phyloP scores from a whole-genome alignment of 2,329 filamentous ascomycete species.

The Passalora sequoiae region DNA sequence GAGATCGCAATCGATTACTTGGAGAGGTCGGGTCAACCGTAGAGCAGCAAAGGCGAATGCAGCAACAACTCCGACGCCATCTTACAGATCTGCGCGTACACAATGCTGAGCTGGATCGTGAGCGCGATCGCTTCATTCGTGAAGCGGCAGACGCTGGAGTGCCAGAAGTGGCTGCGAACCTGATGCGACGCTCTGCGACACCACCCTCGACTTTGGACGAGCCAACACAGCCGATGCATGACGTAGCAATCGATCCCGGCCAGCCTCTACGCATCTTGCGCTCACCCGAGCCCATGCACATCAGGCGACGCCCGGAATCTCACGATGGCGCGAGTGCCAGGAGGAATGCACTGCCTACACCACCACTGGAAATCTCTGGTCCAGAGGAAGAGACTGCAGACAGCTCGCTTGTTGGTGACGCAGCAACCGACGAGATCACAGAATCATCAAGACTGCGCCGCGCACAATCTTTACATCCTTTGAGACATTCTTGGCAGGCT shows the following conservation, averaged over 20 bases:
- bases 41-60: not conserved
- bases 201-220: constrained; percentile 6
- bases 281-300: constrained; percentile 16
- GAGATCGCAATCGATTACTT: not conserved
- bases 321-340: constrained; percentile 9
- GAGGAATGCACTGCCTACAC: constrained; percentile 16
- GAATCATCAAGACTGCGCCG: constrained; percentile 1
- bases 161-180: not conserved
- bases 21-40: too few species aligned
- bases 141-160: constrained; percentile 1
- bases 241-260: constrained; percentile 11
- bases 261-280: constrained; percentile 18
- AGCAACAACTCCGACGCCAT: not conserved
- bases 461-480: constrained; percentile 21
- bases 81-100: constrained; percentile 4
- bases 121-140: constrained; percentile 6
- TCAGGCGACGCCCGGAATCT: constrained; percentile 6
- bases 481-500: constrained; percentile 28
- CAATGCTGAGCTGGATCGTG: constrained; percentile 1
- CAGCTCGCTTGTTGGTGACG: constrained; percentile 18
- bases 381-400: constrained; percentile 13
- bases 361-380: constrained; percentile 18
- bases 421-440: constrained; percentile 7
- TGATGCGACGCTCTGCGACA: constrained; percentile 9
- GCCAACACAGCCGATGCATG: too few species aligned